Evolutionary conservation across 2,329 filamentous ascomycete genomes (phyloP), one percentile per base, ranked within the genome.

Genomic region (Fusarium protoensiforme): DNA sequence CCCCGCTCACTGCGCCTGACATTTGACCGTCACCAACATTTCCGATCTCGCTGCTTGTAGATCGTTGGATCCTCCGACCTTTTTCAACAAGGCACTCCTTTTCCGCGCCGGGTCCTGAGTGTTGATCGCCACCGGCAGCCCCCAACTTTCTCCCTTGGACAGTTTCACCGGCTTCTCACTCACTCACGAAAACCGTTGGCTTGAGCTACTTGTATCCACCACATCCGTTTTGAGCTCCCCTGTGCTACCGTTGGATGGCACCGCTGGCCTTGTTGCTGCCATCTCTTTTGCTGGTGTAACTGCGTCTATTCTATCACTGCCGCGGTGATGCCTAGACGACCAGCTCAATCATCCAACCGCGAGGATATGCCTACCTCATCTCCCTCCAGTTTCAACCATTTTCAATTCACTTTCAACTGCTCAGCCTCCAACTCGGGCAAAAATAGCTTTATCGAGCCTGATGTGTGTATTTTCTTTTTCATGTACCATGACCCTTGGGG

Each of bases 361-460:
- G 64, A 69, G 48, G 61, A 64, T 58, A 65, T 65, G 62, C 59
- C 75, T 10, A 35, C 24, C 54, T 68, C 70, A 41, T 72, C 76
- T 27, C 60, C 73, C 16, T 66, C 73, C 20, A 66, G 61, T 41
- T 59, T 76, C 31, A 69, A 70, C 35, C 71, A 71, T 39, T 82
- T 78, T 46, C 77, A 78, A 24, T 83, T 83, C 53, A 83, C 82
- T 7, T 83, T 83, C 65, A 75, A 72, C 41, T 75, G 74, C 54
- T 73, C 77, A 16, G 64, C 74, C 33, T 69, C 69, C n/a, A 79
- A 69, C 53, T 78, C 79, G 13, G 72, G 67, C 14, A 67, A 70
- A n/a, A 78, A 75, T 13, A 80, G 77, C 58, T 80, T 77, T 35
- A 80, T 82, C 22, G 80, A 82, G 43, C 76, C 80, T 24, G 80